These are phyloP conservation scores for Globisporangium paddicum DNA, from an alignment of 352 stramenopile genomes.

Conservation along the genomic window DNA sequence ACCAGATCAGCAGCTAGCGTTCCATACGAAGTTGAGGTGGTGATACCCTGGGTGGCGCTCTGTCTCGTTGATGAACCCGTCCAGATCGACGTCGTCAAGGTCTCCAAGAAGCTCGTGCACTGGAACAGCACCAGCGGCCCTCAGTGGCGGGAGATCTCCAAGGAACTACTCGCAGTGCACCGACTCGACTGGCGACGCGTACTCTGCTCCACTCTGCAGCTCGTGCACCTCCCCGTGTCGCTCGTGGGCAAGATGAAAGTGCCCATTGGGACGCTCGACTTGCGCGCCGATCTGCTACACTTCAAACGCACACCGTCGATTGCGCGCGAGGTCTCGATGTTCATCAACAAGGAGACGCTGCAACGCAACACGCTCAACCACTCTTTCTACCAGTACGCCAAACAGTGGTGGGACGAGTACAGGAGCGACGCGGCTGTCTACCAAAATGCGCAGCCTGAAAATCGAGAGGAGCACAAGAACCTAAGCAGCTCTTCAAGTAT, in stretches of 20 bases:
- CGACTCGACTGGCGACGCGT: conserved; percentile 74
- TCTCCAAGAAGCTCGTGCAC: conserved; percentile 41
- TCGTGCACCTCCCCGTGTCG: conserved; percentile 66
- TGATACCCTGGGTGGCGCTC: conserved; percentile 59
- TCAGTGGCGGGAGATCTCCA: conserved; percentile 39
- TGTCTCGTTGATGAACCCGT: conserved; percentile 62
- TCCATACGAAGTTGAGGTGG: conserved; percentile 50
- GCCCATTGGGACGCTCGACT: conserved; percentile 55
- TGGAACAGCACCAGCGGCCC: conserved; percentile 14
- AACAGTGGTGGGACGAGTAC: conserved; percentile 84
- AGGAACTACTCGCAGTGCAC: conserved; percentile 62
- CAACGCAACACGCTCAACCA: conserved; percentile 48
- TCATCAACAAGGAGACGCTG: conserved; percentile 55
- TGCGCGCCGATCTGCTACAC: conserved; percentile 62
- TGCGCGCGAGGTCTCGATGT: conserved; percentile 32
- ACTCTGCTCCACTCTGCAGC: conserved; percentile 60
- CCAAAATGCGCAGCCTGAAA: conserved; percentile 6
- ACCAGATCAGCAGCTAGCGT: conserved; percentile 14
- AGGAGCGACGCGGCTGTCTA: conserved; percentile 25
- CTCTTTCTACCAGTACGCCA: conserved; percentile 78
- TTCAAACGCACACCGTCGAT: conserved; percentile 43
- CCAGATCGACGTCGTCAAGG: conserved; percentile 56
- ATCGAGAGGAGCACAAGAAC: conserved; percentile 19
- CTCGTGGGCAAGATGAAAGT: conserved; percentile 68
- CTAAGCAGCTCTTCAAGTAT: conserved; percentile 10